Percentiles rank a stretch among this genome's conserved stretches.
Evolutionary conservation across 2,329 filamentous ascomycete species (phyloP).

Genomic region (Pezicula neosporulosa): DNA sequence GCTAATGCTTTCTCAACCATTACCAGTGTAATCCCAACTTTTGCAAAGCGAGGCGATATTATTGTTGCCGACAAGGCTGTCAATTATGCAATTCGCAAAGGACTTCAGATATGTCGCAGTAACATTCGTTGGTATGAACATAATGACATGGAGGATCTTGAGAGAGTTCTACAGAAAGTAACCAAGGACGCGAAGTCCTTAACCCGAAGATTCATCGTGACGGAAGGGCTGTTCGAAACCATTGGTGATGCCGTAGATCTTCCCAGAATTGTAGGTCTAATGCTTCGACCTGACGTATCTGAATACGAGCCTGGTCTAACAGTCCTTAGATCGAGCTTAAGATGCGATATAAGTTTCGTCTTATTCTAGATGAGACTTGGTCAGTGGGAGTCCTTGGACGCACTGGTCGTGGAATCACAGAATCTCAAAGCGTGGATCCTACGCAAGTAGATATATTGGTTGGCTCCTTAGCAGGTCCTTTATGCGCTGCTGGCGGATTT

Average conservation of each 20-base stretch:
- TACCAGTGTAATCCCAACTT: conserved; percentile 93
- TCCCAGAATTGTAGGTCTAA: conserved; percentile 68
- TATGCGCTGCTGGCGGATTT: conserved; percentile 93
- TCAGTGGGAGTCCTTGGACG: conserved; percentile 95
- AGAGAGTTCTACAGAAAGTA: conserved; percentile 79
- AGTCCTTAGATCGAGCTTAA: conserved; percentile 76
- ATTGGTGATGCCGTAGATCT: conserved; percentile 81
- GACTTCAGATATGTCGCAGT: conserved; percentile 87
- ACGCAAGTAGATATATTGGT: conserved; percentile 96
- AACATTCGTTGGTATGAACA: conserved; percentile 93
- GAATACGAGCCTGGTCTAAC: conserved; percentile 2
- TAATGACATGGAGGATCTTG: conserved; percentile 91
- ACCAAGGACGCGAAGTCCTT: conserved; percentile 76
- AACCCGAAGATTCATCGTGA: conserved; percentile 92
- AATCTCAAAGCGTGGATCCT: conserved; percentile 94
- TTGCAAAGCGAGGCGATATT: conserved; percentile 94
- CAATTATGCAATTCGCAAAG: conserved; percentile 92
- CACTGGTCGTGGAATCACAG: conserved; percentile 87
- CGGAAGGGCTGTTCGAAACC: conserved; percentile 90
- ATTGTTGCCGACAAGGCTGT: conserved; percentile 93
- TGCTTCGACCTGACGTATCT: neutral
- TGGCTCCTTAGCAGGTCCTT: conserved; percentile 82
- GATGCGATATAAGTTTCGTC: conserved; percentile 93
- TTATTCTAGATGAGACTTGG: conserved; percentile 96
- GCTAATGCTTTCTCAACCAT: conserved; percentile 96